These are phyloP conservation scores for Monosporozyma servazzii DNA, from an alignment of 805 yeast genomes.

Conservation along the genomic window DNA sequence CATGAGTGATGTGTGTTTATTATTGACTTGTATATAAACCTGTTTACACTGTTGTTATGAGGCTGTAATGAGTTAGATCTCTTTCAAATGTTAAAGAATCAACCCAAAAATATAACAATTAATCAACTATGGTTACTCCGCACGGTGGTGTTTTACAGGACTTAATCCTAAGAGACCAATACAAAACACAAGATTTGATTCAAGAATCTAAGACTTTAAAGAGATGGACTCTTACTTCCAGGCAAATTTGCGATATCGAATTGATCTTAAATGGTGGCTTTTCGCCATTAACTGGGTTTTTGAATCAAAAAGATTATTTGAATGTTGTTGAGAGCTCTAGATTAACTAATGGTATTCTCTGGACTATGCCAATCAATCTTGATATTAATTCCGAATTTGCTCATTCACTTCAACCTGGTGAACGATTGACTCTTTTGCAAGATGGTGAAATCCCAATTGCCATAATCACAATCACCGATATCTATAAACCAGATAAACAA, in stretches of 20 bases:
- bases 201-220: constrained; percentile 44
- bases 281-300: constrained; percentile 67
- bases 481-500: constrained; percentile 72
- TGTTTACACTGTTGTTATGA: background rate
- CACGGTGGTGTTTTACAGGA: constrained; percentile 92
- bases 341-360: constrained; percentile 64
- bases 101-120: background rate
- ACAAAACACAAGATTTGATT: constrained; percentile 45
- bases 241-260: constrained; percentile 91
- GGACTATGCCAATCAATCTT: constrained; percentile 89
- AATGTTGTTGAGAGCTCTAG: constrained; percentile 62
- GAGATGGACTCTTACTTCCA: constrained; percentile 50
- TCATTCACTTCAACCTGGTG: constrained; percentile 39
- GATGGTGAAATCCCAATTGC: constrained; percentile 76
- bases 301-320: constrained; percentile 53
- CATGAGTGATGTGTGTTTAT: background rate
- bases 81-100: background rate
- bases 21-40: background rate
- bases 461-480: constrained; percentile 66
- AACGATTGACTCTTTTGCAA: constrained; percentile 66
- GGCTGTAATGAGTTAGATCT: too few relatives aligned
- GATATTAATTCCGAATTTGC: constrained; percentile 55
- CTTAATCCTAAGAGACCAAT: constrained; percentile 69
- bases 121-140: constrained; percentile 51
- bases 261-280: constrained; percentile 89